Conservation (phyloP, 371 early-diverging fungal genomes). For the Circinella minor region DNA sequence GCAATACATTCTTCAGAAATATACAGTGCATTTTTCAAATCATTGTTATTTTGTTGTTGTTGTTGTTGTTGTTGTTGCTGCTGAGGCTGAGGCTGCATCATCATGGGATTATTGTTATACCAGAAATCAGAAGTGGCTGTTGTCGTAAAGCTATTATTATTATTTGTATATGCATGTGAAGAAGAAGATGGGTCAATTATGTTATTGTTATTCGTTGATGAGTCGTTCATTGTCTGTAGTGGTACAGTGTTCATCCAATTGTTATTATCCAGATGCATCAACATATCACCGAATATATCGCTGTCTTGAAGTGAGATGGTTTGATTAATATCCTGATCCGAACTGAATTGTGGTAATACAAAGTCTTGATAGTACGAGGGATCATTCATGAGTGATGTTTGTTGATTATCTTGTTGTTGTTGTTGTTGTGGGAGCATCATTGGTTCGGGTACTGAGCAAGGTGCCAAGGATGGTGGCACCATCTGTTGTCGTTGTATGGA, state of each 20-base stretch:
- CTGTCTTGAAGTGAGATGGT: slow-evolving; percentile 41
- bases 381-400: not conserved
- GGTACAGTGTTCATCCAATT: not conserved
- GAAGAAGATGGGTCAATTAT: not conserved
- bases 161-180: not conserved
- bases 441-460: not conserved
- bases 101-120: slow-evolving; percentile 3
- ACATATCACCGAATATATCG: slow-evolving; percentile 11
- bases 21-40: slow-evolving; percentile 21
- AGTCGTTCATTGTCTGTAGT: not conserved
- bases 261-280: slow-evolving; percentile 5
- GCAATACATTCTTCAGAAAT: slow-evolving; percentile 22
- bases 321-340: slow-evolving; percentile 52
- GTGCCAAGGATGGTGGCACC: not conserved
- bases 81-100: slow-evolving; percentile 1
- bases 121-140: not conserved
- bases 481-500: slow-evolving; percentile 4
- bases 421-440: slow-evolving; percentile 5
- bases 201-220: not conserved
- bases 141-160: not conserved
- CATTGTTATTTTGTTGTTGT: slow-evolving; percentile 16
- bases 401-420: slow-evolving; percentile 5
- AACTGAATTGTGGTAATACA: slow-evolving; percentile 45
- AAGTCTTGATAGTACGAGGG: slow-evolving; percentile 20
- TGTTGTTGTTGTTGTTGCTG: slow-evolving; percentile 7